phyloP scores from a whole-genome alignment of 441 rosid species.

The Arabidopsis lyrata region DNA sequence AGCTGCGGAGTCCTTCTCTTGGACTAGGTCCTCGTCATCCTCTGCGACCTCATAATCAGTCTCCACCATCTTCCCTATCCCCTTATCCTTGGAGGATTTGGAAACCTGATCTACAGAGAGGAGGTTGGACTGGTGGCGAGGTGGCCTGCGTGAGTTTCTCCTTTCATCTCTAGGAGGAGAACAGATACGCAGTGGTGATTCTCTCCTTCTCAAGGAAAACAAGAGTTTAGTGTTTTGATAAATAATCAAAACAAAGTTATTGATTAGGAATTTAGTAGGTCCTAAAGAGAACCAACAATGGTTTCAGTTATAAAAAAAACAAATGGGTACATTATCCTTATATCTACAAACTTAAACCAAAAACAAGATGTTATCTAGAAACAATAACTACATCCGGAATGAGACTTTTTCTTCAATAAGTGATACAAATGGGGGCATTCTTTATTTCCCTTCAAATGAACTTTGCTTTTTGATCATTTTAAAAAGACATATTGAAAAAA shows the following conservation, averaged over 20 bases:
- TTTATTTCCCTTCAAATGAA: conserved; percentile 25
- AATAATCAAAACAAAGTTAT: conserved; percentile 10
- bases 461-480: conserved; percentile 27
- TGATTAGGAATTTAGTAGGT: conserved; percentile 19
- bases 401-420: not conserved
- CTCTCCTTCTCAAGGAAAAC: too few species aligned
- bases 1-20: too few species aligned
- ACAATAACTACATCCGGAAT: not conserved
- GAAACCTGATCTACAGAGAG: too few species aligned
- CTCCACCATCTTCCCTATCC: too few species aligned
- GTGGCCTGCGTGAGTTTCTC: too few species aligned
- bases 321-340: conserved; percentile 5
- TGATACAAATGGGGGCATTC: not conserved
- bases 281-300: conserved; percentile 17
- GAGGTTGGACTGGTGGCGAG: too few species aligned
- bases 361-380: conserved; percentile 12
- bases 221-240: not conserved
- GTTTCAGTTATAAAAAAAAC: not conserved
- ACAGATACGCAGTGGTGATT: too few species aligned
- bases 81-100: too few species aligned
- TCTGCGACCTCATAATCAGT: too few species aligned
- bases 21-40: too few species aligned
- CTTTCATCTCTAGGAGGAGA: too few species aligned
- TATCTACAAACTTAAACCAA: conserved; percentile 20
- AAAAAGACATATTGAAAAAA: conserved; percentile 25